Evolutionary conservation across 768 basidiomycete species (phyloP).

Genomic region (Agaricus bisporus): DNA sequence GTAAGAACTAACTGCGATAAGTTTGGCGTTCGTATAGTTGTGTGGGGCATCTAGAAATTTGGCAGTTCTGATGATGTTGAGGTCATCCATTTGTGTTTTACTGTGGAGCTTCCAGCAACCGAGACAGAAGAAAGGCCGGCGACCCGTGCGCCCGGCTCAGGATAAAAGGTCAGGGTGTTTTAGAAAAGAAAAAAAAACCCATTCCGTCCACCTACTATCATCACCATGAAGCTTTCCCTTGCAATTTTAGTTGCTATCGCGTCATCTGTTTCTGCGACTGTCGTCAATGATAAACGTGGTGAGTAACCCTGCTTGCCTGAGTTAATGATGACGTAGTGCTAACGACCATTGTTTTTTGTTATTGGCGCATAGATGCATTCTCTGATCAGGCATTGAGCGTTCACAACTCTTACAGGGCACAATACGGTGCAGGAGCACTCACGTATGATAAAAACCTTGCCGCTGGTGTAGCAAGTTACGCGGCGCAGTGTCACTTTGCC

Average conservation of each 20-base stretch:
- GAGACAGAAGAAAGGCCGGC: too few relatives aligned
- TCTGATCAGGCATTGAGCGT: conserved; percentile 4
- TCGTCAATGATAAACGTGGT: background rate
- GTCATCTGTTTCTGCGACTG: background rate
- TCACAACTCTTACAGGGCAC: conserved; percentile 1
- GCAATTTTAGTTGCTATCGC: background rate
- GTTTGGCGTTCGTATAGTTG: too few relatives aligned
- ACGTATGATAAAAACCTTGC: conserved; percentile 6
- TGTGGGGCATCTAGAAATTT: too few relatives aligned
- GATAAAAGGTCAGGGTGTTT: too few relatives aligned
- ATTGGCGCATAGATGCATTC: background rate
- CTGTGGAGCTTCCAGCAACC: too few relatives aligned
- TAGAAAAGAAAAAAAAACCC: background rate
- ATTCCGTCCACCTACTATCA: background rate
- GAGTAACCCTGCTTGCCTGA: background rate
- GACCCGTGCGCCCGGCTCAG: too few relatives aligned
- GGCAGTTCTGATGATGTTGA: too few relatives aligned
- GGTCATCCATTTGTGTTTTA: too few relatives aligned
- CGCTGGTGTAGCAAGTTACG: conserved; percentile 1
- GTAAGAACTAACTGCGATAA: too few relatives aligned
- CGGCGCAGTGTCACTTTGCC: background rate
- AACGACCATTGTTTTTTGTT: background rate
- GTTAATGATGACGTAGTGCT: background rate
- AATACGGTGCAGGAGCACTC: background rate
- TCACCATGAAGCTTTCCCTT: background rate